Percentiles rank a stretch among this genome's conserved stretches.
phyloP scores from a whole-genome alignment of 1,284 basidiomycete genomes.

The Cryptococcus sp. region DNA sequence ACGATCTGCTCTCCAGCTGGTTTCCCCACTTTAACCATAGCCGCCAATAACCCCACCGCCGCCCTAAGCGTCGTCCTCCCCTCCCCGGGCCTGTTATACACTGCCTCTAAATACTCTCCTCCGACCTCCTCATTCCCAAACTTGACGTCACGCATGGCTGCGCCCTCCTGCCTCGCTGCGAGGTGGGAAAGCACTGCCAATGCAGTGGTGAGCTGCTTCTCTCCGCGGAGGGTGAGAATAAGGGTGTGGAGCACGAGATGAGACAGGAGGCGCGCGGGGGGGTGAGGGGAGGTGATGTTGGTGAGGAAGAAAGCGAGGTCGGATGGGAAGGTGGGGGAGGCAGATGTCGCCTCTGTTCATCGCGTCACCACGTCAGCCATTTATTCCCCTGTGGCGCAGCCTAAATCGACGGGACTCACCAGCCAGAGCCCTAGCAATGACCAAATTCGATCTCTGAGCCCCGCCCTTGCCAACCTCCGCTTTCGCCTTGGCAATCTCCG shows the following conservation, averaged over 20 bases:
- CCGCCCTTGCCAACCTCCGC: conserved; percentile 2
- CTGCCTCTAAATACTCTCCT: conserved; percentile 17
- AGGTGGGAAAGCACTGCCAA: conserved; percentile 47
- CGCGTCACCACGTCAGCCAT: background rate
- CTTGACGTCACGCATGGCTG: conserved; percentile 17
- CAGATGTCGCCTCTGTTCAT: conserved; percentile 8
- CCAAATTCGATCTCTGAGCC: conserved; percentile 11
- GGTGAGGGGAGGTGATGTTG: conserved; percentile 55
- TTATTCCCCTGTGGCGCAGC: background rate
- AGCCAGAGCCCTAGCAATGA: conserved; percentile 14
- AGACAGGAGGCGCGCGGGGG: conserved; percentile 59
- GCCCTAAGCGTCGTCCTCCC: conserved; percentile 34
- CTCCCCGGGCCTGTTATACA: conserved; percentile 35
- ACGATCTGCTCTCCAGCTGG: conserved; percentile 5
- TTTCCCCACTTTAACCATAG: conserved; percentile 25
- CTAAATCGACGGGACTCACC: conserved; percentile 4
- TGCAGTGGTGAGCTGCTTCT: conserved; percentile 59
- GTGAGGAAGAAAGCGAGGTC: conserved; percentile 59
- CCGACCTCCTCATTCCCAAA: background rate
- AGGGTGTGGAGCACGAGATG: conserved; percentile 61
- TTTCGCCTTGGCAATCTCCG: conserved; percentile 16
- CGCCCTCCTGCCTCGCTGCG: conserved; percentile 11
- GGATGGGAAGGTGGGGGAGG: conserved; percentile 49
- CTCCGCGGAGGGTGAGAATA: conserved; percentile 57
- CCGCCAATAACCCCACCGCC: conserved; percentile 32